Evolutionary conservation across 2,329 filamentous ascomycete genomes (phyloP).

Genomic region (Fusarium anthophilum): DNA sequence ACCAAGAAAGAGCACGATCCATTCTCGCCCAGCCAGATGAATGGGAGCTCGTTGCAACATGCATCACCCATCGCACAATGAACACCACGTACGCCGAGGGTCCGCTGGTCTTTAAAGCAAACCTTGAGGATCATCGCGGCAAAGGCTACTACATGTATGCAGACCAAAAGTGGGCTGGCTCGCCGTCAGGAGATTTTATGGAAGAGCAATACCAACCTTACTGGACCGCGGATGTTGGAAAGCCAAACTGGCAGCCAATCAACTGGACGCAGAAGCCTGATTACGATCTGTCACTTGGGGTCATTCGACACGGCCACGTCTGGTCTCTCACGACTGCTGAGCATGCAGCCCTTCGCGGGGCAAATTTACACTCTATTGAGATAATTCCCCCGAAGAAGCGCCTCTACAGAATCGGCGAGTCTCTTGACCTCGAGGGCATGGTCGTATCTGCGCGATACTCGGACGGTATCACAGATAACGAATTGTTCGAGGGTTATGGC

Average conservation of each 20-base stretch:
- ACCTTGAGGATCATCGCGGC: rapidly evolving
- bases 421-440: not conserved
- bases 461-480: not conserved
- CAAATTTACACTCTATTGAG: not conserved
- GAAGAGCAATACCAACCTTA: not conserved
- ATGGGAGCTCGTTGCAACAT: not conserved
- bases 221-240: not conserved
- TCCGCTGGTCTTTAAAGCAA: not conserved
- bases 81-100: not conserved
- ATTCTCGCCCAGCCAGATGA: not conserved
- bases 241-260: not conserved
- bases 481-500: not conserved
- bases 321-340: not conserved
- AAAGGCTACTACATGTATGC: not conserved
- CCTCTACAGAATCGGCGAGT: not conserved
- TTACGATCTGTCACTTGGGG: not conserved
- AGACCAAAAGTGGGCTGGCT: not conserved
- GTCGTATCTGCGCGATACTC: not conserved
- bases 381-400: not conserved
- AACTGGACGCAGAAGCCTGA: not conserved
- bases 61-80: not conserved
- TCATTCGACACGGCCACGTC: not conserved
- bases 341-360: not conserved
- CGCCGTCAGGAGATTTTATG: not conserved
- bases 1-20: not conserved